Evolutionary conservation across 768 basidiomycete species (phyloP).

Genomic region (Cyclocybe cylindracea): DNA sequence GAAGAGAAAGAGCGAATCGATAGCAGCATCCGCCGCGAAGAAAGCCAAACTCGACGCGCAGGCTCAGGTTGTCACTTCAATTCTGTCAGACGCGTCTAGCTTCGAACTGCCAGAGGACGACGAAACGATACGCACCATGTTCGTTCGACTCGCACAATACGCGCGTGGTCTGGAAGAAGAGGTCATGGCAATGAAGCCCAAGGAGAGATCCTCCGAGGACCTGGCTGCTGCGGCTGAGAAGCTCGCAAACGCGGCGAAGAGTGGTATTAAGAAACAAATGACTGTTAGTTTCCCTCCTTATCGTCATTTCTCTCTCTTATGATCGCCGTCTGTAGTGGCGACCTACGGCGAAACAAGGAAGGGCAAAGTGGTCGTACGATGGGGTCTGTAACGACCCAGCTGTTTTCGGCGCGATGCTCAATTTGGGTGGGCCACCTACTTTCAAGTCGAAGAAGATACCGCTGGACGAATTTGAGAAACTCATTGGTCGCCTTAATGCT

Average conservation of each 20-base stretch:
- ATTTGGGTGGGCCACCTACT: constrained; percentile 42
- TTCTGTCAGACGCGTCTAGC: constrained; percentile 36
- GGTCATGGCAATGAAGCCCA: constrained; percentile 21
- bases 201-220: constrained; percentile 37
- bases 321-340: constrained; percentile 40
- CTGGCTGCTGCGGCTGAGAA: constrained; percentile 45
- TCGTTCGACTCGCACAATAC: constrained; percentile 21
- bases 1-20: constrained; percentile 41
- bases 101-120: constrained; percentile 36
- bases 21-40: constrained; percentile 21
- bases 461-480: constrained; percentile 30
- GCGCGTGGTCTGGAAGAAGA: constrained; percentile 29
- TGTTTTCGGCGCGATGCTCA: constrained; percentile 47
- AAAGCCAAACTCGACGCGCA: constrained; percentile 31
- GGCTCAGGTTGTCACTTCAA: constrained; percentile 27
- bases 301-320: neutral
- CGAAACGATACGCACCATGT: constrained; percentile 17
- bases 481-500: constrained; percentile 34
- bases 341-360: constrained; percentile 45
- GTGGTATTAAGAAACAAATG: constrained; percentile 57
- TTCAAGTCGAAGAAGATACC: constrained; percentile 52
- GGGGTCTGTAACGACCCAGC: constrained; percentile 49
- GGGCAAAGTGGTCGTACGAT: constrained; percentile 52
- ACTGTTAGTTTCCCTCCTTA: constrained; percentile 5
- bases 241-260: constrained; percentile 42